Percentiles rank a stretch among this genome's conserved stretches.
These are phyloP conservation scores for Patellaria atrata DNA, from an alignment of 495 filamentous ascomycete species.

Conservation along the genomic window DNA sequence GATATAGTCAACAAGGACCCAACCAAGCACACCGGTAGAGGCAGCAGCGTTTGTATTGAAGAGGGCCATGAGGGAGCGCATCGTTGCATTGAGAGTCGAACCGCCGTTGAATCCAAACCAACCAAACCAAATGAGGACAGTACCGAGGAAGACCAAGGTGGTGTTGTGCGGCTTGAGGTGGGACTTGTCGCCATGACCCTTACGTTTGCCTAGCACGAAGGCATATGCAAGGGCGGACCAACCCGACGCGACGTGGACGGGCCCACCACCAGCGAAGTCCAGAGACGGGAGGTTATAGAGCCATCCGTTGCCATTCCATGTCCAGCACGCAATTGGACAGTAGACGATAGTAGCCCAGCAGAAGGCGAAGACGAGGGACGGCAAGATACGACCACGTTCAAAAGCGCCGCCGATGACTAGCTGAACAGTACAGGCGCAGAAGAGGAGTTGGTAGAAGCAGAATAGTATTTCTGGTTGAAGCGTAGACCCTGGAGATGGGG, in stretches of 20 bases:
- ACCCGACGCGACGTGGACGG: constrained; percentile 42
- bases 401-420: constrained; percentile 40
- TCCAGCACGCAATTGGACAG: constrained; percentile 45
- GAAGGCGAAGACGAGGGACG: constrained; percentile 42
- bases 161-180: constrained; percentile 41
- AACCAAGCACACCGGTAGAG: constrained; percentile 41
- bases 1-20: constrained; percentile 45
- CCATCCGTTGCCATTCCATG: constrained; percentile 46
- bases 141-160: constrained; percentile 42
- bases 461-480: constrained; percentile 43
- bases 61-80: constrained; percentile 42
- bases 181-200: constrained; percentile 29
- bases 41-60: constrained; percentile 52
- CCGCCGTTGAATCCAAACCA: constrained; percentile 53
- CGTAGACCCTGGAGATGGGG: constrained; percentile 34
- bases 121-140: constrained; percentile 44
- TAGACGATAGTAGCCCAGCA: constrained; percentile 47
- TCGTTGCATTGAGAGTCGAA: constrained; percentile 39
- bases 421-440: constrained; percentile 40
- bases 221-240: constrained; percentile 43
- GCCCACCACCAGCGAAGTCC: constrained; percentile 42
- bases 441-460: constrained; percentile 43
- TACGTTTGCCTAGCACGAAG: constrained; percentile 40
- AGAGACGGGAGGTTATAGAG: constrained; percentile 39
- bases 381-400: constrained; percentile 40